A percentile compares a stretch with the other conserved stretches of the same genome.
Conservation (phyloP, 768 basidiomycete genomes). For the Panellus pusillus region DNA sequence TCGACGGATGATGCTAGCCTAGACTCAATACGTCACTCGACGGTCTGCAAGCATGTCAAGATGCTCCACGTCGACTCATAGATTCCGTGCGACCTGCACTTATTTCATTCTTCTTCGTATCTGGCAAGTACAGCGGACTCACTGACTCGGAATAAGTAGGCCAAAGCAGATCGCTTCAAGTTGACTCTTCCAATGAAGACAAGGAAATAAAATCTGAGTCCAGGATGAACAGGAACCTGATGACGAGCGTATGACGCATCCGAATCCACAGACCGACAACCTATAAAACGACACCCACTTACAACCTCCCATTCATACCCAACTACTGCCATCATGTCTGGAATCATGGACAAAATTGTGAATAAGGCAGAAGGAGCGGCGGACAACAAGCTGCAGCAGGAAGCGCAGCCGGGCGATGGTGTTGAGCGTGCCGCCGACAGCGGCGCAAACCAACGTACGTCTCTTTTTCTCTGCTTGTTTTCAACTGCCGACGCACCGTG, state of each 20-base stretch:
- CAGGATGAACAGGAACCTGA: conserved; percentile 4
- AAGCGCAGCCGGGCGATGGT: conserved; percentile 9
- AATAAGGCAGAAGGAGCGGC: conserved; percentile 9
- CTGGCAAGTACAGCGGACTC: too few species aligned
- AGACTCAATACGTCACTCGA: too few species aligned
- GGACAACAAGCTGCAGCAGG: conserved; percentile 12
- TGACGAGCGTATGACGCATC: conserved; percentile 8
- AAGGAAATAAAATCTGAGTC: too few species aligned
- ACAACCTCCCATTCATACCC: conserved; percentile 1
- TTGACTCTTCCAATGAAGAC: too few species aligned
- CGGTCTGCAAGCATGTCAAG: too few species aligned
- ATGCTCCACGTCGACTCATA: too few species aligned
- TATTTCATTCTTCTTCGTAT: too few species aligned
- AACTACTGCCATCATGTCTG: not conserved
- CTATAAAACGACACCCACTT: not conserved
- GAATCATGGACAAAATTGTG: conserved; percentile 1
- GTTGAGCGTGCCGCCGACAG: conserved; percentile 12
- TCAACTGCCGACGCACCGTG: not conserved
- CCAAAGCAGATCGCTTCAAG: too few species aligned
- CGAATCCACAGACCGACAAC: not conserved
- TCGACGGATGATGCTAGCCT: too few species aligned
- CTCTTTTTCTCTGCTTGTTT: not conserved
- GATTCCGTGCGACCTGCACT: too few species aligned
- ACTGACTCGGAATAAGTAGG: too few species aligned
- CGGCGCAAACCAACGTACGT: conserved; percentile 7